phyloP scores from a whole-genome alignment of 164 flowering plant species.

The Nymphaea colorata region DNA sequence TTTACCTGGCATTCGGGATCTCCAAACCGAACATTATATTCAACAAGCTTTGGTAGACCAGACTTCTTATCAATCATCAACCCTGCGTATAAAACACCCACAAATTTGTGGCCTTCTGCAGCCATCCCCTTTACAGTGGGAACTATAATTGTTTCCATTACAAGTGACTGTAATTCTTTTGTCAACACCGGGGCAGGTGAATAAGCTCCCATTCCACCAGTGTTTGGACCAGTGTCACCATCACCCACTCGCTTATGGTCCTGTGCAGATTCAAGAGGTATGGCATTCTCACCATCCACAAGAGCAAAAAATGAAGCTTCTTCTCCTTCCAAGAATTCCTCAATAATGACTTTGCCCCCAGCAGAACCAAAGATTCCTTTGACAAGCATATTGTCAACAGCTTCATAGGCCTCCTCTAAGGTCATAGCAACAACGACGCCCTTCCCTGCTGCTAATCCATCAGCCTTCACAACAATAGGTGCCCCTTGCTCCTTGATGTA shows the following conservation, averaged over 20 bases:
- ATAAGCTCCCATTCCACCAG: slow-evolving; percentile 99
- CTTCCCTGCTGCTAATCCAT: slow-evolving; percentile 96
- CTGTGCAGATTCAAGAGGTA: slow-evolving; percentile 93
- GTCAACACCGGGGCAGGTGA: slow-evolving; percentile 93
- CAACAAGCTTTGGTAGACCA: slow-evolving; percentile 83
- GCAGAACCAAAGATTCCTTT: slow-evolving; percentile 69
- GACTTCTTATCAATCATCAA: slow-evolving; percentile 95
- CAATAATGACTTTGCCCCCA: slow-evolving; percentile 67
- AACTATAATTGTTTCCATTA: slow-evolving; percentile 71
- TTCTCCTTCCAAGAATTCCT: slow-evolving; percentile 91
- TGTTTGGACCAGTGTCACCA: slow-evolving; percentile 95
- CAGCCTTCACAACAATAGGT: slow-evolving; percentile 91
- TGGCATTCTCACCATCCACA: slow-evolving; percentile 90
- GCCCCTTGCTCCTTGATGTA: slow-evolving; percentile 79
- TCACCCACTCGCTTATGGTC: slow-evolving; percentile 97
- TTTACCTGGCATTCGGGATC: slow-evolving; percentile 97
- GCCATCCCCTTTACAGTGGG: slow-evolving; percentile 96
- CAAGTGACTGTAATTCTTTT: slow-evolving; percentile 54
- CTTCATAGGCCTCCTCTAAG: slow-evolving; percentile 73
- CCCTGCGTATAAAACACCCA: slow-evolving; percentile 94
- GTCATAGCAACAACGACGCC: slow-evolving; percentile 95
- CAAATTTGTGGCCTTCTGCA: slow-evolving; percentile 84
- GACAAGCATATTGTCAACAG: slow-evolving; percentile 88
- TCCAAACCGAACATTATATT: slow-evolving; percentile 96
- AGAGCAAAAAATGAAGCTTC: slow-evolving; percentile 98